These are phyloP conservation scores for Geosiphon pyriformis DNA, from an alignment of 192 early-diverging fungal species.

Conservation along the genomic window DNA sequence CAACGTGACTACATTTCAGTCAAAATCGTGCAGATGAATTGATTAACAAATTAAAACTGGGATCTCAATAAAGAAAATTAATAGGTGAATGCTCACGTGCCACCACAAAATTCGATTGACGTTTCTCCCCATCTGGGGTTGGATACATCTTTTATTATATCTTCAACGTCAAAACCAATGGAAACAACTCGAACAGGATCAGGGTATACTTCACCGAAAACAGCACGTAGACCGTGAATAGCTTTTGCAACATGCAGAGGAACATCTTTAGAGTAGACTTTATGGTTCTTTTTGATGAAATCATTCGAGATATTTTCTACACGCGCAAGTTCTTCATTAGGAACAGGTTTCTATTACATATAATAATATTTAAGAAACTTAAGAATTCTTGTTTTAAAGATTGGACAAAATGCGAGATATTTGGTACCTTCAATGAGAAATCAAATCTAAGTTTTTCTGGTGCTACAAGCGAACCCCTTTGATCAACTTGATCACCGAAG, in stretches of 20 bases:
- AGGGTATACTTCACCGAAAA: slow-evolving; percentile 97
- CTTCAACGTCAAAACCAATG: slow-evolving; percentile 82
- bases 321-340: slow-evolving; percentile 58
- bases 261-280: slow-evolving; percentile 82
- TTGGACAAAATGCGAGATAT: not conserved
- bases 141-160: slow-evolving; percentile 71
- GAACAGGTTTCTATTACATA: slow-evolving; percentile 46
- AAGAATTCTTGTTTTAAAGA: slow-evolving; percentile 28
- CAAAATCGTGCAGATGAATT: not conserved
- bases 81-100: slow-evolving; percentile 55
- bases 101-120: slow-evolving; percentile 97
- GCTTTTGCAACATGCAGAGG: slow-evolving; percentile 72
- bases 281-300: slow-evolving; percentile 67
- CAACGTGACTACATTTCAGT: slow-evolving; percentile 60
- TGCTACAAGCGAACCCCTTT: slow-evolving; percentile 93
- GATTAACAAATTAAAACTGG: not conserved
- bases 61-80: not conserved
- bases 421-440: slow-evolving; percentile 73
- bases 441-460: slow-evolving; percentile 97
- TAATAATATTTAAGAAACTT: not conserved
- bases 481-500: slow-evolving; percentile 74
- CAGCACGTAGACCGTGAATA: slow-evolving; percentile 91
- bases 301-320: slow-evolving; percentile 76
- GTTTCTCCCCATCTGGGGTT: slow-evolving; percentile 77
- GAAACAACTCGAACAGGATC: slow-evolving; percentile 97